These are phyloP conservation scores for Crithidia brevicula DNA, from an alignment of 208 protist species.

Conservation along the genomic window DNA sequence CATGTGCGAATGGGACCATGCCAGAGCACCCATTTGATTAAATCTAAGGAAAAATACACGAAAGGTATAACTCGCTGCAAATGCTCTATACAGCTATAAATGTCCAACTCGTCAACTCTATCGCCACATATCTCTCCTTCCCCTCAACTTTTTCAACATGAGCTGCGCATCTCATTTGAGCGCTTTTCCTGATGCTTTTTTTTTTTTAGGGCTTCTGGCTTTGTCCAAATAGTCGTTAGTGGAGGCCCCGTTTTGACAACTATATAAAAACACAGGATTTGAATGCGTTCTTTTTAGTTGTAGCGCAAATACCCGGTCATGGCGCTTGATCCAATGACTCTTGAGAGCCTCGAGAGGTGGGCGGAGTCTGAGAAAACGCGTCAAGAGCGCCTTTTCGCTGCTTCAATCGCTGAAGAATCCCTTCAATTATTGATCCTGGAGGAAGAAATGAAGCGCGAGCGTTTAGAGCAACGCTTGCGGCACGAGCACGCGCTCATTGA, in stretches of 20 bases:
- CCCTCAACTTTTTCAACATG: no score
- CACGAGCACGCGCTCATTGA: constrained; percentile 18
- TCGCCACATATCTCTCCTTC: no score
- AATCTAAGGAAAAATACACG: no score
- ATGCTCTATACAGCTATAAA: no score
- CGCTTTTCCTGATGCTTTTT: background rate
- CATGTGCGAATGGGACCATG: no score
- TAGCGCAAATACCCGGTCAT: background rate
- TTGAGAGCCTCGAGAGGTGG: background rate
- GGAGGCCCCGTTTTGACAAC: no score
- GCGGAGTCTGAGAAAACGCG: constrained; percentile 6
- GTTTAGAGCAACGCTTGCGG: constrained; percentile 23
- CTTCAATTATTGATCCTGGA: constrained; percentile 16
- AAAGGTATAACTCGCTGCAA: no score
- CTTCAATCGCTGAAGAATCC: constrained; percentile 22
- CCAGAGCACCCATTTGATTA: no score
- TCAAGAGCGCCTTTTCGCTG: constrained; percentile 19
- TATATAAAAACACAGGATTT: background rate
- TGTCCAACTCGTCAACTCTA: no score
- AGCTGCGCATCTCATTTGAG: no score
- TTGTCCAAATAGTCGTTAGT: no score
- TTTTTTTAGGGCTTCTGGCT: no score
- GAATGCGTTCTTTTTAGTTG: background rate
- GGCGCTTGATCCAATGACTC: background rate
- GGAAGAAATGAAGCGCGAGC: constrained; percentile 21